Conservation (phyloP, 352 stramenopile genomes). For the Pythium sp. region DNA sequence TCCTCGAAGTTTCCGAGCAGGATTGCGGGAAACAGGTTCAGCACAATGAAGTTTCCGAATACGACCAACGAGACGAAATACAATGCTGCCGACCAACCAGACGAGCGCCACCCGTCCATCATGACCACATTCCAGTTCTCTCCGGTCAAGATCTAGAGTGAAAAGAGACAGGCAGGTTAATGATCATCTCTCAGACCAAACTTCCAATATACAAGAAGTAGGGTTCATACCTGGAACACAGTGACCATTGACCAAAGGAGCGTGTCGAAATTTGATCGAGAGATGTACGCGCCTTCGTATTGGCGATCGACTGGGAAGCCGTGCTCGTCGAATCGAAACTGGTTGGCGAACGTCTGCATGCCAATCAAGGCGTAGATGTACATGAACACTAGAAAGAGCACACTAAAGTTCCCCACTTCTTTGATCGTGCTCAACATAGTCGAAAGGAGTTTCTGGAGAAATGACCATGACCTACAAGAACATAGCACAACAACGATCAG, state of each 20-base stretch:
- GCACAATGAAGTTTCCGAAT: conserved; percentile 86
- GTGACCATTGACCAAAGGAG: conserved; percentile 69
- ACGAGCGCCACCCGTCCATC: conserved; percentile 82
- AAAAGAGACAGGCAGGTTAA: background rate
- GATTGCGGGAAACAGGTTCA: conserved; percentile 93
- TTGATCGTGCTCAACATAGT: conserved; percentile 88
- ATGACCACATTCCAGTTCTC: conserved; percentile 94
- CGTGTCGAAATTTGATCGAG: conserved; percentile 64
- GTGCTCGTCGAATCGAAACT: conserved; percentile 84
- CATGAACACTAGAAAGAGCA: conserved; percentile 92
- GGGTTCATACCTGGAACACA: conserved; percentile 51
- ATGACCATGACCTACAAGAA: conserved; percentile 77
- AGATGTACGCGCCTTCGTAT: conserved; percentile 32
- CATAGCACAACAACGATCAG: conserved; percentile 16
- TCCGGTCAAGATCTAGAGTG: conserved; percentile 84
- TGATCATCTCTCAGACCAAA: background rate
- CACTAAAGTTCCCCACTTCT: conserved; percentile 90
- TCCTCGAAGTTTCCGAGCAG: conserved; percentile 88
- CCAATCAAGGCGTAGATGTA: conserved; percentile 92
- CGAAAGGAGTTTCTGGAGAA: conserved; percentile 87
- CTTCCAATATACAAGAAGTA: background rate
- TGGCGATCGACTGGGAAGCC: conserved; percentile 42
- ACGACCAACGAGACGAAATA: conserved; percentile 88
- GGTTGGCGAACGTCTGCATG: conserved; percentile 92
- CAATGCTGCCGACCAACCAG: conserved; percentile 46